Evolutionary conservation across 306 rosid species (phyloP).

Genomic region (Herpetospermum pedunculosum): DNA sequence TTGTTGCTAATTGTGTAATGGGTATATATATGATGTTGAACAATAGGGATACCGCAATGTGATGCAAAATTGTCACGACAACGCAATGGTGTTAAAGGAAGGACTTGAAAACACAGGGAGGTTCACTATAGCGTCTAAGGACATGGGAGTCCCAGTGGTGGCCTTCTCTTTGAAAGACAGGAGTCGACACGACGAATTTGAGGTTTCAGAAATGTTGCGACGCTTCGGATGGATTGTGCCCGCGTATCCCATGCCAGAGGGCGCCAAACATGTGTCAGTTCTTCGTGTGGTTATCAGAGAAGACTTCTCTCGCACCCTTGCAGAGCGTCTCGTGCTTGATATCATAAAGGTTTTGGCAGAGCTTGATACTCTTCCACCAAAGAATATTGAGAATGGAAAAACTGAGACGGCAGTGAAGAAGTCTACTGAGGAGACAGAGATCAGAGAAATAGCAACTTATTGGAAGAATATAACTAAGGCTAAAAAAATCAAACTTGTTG

Average conservation of each 20-base stretch:
- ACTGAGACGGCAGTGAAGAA: not conserved
- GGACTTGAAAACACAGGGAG: constrained; percentile 10
- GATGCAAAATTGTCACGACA: constrained; percentile 12
- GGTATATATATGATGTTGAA: no score
- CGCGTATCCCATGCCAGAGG: constrained; percentile 13
- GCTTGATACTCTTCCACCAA: constrained; percentile 6
- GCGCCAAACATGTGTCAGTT: constrained; percentile 5
- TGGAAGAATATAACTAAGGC: not conserved
- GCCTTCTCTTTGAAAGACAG: constrained; percentile 12
- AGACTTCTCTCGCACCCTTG: constrained; percentile 6
- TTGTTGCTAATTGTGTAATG: no score
- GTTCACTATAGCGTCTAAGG: constrained; percentile 5
- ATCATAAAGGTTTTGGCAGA: constrained; percentile 1
- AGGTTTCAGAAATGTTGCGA: constrained; percentile 1
- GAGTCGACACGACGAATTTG: constrained; percentile 9
- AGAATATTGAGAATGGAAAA: not conserved
- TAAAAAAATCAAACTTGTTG: not conserved
- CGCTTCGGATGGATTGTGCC: constrained; percentile 13
- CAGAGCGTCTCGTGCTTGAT: constrained; percentile 1
- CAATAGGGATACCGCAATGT: constrained; percentile 6
- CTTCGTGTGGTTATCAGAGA: constrained; percentile 13
- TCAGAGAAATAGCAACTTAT: not conserved
- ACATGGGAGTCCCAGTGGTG: constrained; percentile 13
- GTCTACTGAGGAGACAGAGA: not conserved
- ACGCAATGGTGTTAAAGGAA: constrained; percentile 1